These are phyloP conservation scores for Mycena rebaudengoi DNA, from an alignment of 768 basidiomycete genomes.

Conservation along the genomic window DNA sequence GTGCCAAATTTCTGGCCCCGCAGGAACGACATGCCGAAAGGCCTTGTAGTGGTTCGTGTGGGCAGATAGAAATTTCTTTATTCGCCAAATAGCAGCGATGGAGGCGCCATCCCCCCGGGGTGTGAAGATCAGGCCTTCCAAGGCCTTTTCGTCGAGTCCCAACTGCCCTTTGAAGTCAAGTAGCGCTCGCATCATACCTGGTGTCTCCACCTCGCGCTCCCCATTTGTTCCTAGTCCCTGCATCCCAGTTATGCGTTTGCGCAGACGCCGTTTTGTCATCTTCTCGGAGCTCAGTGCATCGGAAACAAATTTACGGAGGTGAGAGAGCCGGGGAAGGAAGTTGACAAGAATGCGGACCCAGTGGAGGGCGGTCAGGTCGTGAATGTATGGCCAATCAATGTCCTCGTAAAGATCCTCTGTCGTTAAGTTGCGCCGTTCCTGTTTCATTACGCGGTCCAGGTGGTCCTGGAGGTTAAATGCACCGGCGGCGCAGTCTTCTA, in stretches of 20 bases:
- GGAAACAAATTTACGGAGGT: slow-evolving; percentile 21
- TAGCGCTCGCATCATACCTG: slow-evolving; percentile 27
- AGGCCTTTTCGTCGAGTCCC: slow-evolving; percentile 24
- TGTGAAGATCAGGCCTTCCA: slow-evolving; percentile 21
- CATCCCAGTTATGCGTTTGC: slow-evolving; percentile 27
- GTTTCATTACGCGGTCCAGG: slow-evolving; percentile 17
- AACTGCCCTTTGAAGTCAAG: slow-evolving; percentile 24
- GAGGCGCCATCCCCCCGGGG: slow-evolving; percentile 27
- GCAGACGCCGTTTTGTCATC: slow-evolving; percentile 29
- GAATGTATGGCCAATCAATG: slow-evolving; percentile 26
- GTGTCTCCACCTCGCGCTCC: slow-evolving; percentile 27
- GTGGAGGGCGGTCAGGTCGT: slow-evolving; percentile 27
- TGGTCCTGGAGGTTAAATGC: neutral
- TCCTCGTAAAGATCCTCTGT: slow-evolving; percentile 16
- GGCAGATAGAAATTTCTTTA: slow-evolving; percentile 24
- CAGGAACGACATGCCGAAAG: slow-evolving; percentile 21
- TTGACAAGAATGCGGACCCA: slow-evolving; percentile 30
- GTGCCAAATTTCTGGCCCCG: slow-evolving; percentile 29
- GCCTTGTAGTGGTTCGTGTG: slow-evolving; percentile 24
- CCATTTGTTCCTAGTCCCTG: slow-evolving; percentile 32
- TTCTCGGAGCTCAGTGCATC: slow-evolving; percentile 15
- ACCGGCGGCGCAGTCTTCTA: too few species aligned
- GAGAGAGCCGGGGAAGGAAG: slow-evolving; percentile 27
- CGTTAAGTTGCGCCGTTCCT: slow-evolving; percentile 25
- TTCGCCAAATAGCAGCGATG: slow-evolving; percentile 23